Percentiles rank a stretch among this genome's conserved stretches.
phyloP scores from a whole-genome alignment of 2,329 filamentous ascomycete species.

The Boeremia exigua region DNA sequence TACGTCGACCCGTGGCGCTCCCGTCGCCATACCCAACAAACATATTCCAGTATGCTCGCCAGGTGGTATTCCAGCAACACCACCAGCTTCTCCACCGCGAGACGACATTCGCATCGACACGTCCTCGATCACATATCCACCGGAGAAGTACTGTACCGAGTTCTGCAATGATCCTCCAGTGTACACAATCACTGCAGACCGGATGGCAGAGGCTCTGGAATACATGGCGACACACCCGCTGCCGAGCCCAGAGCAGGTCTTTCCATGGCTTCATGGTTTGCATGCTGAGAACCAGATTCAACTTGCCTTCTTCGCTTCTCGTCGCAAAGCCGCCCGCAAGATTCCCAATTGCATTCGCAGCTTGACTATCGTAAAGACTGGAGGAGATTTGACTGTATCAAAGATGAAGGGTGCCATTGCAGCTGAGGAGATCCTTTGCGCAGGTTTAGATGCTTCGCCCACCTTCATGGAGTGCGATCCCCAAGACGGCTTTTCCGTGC shows the following conservation, averaged over 20 bases:
- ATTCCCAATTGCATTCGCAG: slow-evolving; percentile 79
- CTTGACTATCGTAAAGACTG: slow-evolving; percentile 86
- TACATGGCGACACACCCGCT: slow-evolving; percentile 79
- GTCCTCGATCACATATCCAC: slow-evolving; percentile 76
- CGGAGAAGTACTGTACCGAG: slow-evolving; percentile 65
- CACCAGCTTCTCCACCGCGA: slow-evolving; percentile 65
- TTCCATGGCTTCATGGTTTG: slow-evolving; percentile 94
- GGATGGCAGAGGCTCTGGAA: slow-evolving; percentile 75
- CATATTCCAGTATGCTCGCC: slow-evolving; percentile 89
- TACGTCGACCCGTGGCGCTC: slow-evolving; percentile 61
- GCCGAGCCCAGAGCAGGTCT: slow-evolving; percentile 83
- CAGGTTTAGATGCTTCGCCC: slow-evolving; percentile 50
- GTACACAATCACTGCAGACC: slow-evolving; percentile 74
- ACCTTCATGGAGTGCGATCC: slow-evolving; percentile 86
- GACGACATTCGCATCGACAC: slow-evolving; percentile 63
- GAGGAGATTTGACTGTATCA: slow-evolving; percentile 74
- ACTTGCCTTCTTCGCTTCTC: slow-evolving; percentile 83
- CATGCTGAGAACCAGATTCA: slow-evolving; percentile 90
- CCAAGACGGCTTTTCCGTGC: slow-evolving; percentile 87
- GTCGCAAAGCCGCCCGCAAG: slow-evolving; percentile 72
- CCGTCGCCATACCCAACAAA: slow-evolving; percentile 78
- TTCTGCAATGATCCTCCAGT: slow-evolving; percentile 62
- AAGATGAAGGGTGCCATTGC: slow-evolving; percentile 87
- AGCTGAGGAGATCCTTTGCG: slow-evolving; percentile 77
- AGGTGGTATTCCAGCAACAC: slow-evolving; percentile 65